Evolutionary conservation across 2,329 filamentous ascomycete genomes (phyloP), one percentile per base, ranked within the genome.

Genomic region (Dothidotthia symphoricarpi): DNA sequence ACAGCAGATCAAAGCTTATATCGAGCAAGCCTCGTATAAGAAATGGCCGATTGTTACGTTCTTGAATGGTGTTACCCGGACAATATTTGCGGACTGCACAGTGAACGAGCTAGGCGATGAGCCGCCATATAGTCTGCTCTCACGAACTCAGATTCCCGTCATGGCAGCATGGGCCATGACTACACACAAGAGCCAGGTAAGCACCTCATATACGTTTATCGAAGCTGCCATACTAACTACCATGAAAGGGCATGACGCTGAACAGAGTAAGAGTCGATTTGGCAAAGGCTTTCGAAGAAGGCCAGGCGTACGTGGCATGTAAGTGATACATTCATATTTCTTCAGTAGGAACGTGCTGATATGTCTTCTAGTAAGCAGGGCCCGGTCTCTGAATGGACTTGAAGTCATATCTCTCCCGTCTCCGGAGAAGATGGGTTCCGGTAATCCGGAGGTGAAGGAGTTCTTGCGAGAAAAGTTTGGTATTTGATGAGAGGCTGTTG

Each of bases 231-330:
- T 25, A 8, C 24, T 25, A 22, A 22, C 19, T 22, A 22, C 19
- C 19, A 22, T 22, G 9, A 22, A 22, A 84, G 63, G 78, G 80
- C 3, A 76, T 83, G 69, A 82, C 80, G 1, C 64, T 85, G 3
- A 74, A 82, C 14, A 70, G 71, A 3, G 78, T 80, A 2, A 69
- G 75, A 2, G 77, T 84, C 1, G 64, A 83, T 51, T 54, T 84
- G 4, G 55, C 58, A 0, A 57, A 60, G 4, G 70, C 70, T 0
- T 84, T 82, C 49, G 76, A 77, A 40, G 66, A 72, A 17, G 78
- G 79, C 0, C 80, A 83, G 61, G 73, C 75, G 0, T 84, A 85
- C 39, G 81, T 84, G 6, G 79, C 78, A n/a, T 48, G 60, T 64
- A 49, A 48, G 59, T 51, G n/a, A 11, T 22, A 5, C 19, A 5